These are phyloP conservation scores for Cerioporus squamosus DNA, from an alignment of 1,284 basidiomycete genomes.

Conservation along the genomic window DNA sequence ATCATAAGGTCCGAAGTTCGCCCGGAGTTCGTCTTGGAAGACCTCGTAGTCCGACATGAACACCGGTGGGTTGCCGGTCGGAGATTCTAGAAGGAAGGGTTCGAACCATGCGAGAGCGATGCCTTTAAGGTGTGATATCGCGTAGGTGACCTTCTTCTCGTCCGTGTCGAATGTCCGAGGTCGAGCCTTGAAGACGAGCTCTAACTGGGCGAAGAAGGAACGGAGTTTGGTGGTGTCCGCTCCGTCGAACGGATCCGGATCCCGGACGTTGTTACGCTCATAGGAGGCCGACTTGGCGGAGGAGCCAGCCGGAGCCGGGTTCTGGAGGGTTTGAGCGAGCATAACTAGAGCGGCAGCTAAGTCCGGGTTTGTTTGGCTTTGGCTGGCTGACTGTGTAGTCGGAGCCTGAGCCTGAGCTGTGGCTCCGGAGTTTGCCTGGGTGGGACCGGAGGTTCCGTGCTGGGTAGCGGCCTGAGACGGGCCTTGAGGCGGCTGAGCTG, in stretches of 20 bases:
- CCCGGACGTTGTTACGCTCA: background rate
- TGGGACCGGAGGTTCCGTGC: too few species aligned
- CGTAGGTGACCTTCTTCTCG: constrained; percentile 8
- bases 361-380: too few species aligned
- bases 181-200: constrained; percentile 9
- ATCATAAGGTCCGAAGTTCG: constrained; percentile 11
- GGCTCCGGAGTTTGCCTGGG: too few species aligned
- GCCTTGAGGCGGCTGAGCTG: too few species aligned
- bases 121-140: constrained; percentile 6
- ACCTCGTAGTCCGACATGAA: constrained; percentile 7
- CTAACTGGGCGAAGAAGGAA: constrained; percentile 10
- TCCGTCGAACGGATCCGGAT: background rate
- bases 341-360: too few species aligned
- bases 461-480: too few species aligned
- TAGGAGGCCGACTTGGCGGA: too few species aligned
- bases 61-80: background rate
- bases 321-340: too few species aligned
- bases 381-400: too few species aligned
- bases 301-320: too few species aligned
- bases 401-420: too few species aligned
- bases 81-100: background rate
- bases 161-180: constrained; percentile 9
- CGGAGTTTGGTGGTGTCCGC: background rate
- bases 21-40: constrained; percentile 10
- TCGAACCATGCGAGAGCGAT: constrained; percentile 3